Conservation (phyloP, 805 yeast species). For the Saccharomycopsis malanga region DNA sequence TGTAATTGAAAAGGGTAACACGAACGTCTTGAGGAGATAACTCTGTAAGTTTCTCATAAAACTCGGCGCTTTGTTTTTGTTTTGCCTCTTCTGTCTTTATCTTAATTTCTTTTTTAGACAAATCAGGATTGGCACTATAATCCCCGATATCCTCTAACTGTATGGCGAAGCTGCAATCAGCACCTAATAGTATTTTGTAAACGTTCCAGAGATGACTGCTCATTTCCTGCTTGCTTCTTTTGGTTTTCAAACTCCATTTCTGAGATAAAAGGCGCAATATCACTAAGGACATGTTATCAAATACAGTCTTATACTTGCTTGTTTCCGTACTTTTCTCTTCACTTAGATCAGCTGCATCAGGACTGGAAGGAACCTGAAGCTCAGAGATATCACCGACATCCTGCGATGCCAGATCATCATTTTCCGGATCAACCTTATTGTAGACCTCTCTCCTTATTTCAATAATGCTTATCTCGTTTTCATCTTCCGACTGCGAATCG, state of each 20-base stretch:
- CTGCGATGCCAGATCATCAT: neutral
- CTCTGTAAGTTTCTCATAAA: neutral
- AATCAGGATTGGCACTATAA: neutral
- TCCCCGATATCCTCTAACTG: neutral
- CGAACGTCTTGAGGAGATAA: slow-evolving; percentile 1
- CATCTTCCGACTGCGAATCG: slow-evolving; percentile 18
- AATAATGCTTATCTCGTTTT: slow-evolving; percentile 19
- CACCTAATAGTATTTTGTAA: too few species aligned
- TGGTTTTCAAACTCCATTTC: slow-evolving; percentile 15
- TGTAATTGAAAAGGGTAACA: slow-evolving; percentile 4
- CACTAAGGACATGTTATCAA: neutral
- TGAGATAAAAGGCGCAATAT: slow-evolving; percentile 3
- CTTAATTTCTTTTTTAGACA: neutral
- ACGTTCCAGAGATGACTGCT: neutral
- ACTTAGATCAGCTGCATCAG: too few species aligned
- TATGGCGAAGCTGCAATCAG: too few species aligned
- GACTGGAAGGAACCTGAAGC: slow-evolving; percentile 19
- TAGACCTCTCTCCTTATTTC: slow-evolving; percentile 13
- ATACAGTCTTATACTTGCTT: too few species aligned
- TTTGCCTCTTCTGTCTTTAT: neutral
- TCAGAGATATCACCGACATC: slow-evolving; percentile 5
- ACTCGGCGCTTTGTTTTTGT: neutral
- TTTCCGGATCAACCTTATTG: neutral
- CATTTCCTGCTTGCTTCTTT: slow-evolving; percentile 8
- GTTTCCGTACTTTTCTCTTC: too few species aligned